Evolutionary conservation across 495 filamentous ascomycete genomes (phyloP), one percentile per base, ranked within the genome.

Genomic region (Tuber melanosporum): DNA sequence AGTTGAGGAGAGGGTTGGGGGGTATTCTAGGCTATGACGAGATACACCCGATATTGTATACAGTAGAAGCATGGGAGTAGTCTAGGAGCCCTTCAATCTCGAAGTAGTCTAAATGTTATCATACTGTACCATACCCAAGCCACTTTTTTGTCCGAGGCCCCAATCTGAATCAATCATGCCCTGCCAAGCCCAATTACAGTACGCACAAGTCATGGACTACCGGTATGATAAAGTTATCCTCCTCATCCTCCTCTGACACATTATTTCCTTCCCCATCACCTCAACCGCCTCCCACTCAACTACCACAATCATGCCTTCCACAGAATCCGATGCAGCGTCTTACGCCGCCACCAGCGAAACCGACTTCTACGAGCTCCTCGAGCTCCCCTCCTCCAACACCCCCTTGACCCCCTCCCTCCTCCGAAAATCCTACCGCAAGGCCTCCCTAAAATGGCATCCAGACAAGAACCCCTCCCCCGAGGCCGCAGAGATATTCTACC

Each of bases 361-460:
- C 73, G 92, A 99, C 85, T 96, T 95, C 83, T 99, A 99, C 85
- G 90, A 89, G 70, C 90, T 97, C 75, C 91, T 98, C 39, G 87
- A 87, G 39, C 84, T 98, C 72, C 87, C 88, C 32, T 87, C 62
- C 22, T 73, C 89, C 70, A 88, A 88, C n/a, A 83, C 97, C 71
- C 57, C 57, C 26, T 66, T 66, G 15, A 87, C 89, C 32, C 88
- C 82, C 26, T 70, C 88, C 70, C 90, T 95, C 74, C 89, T 99
- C 76, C 92, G 94, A 76, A 91, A 92, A 78, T 93, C 93, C 74
- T 99, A 96, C 86, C 91, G 95, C 74, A 92, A 92, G 83, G 91
- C 93, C 8, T 93, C 95, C 0, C 87, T 98, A 22, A 94, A 92
- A 86, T 94, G 95, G 85, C 95, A 99, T 84, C 95, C 95, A 3